Percentiles rank a stretch among this genome's conserved stretches.
These are phyloP conservation scores for Parasarocladium wereldwijsianum DNA, from an alignment of 2,329 filamentous ascomycete genomes.

Conservation along the genomic window DNA sequence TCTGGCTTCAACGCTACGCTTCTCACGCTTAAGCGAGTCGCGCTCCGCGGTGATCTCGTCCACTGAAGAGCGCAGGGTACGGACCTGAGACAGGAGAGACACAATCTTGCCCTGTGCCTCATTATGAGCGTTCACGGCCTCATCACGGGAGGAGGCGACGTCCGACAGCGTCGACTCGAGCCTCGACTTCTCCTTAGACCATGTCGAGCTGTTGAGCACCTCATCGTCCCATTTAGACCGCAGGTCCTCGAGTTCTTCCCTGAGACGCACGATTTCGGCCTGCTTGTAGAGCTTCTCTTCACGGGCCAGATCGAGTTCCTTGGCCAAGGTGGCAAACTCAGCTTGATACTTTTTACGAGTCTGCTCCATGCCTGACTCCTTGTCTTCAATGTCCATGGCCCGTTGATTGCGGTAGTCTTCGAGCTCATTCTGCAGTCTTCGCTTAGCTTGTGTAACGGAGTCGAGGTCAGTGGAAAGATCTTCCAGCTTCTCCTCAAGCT, in stretches of 20 bases:
- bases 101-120: slow-evolving; percentile 92
- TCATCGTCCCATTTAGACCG: slow-evolving; percentile 97
- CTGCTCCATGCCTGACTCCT: slow-evolving; percentile 90
- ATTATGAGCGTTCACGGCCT: slow-evolving; percentile 84
- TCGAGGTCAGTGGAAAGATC: slow-evolving; percentile 85
- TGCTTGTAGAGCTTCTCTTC: slow-evolving; percentile 80
- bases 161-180: slow-evolving; percentile 83
- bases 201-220: slow-evolving; percentile 91
- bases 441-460: slow-evolving; percentile 75
- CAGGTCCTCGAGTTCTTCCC: slow-evolving; percentile 92
- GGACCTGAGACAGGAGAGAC: slow-evolving; percentile 76
- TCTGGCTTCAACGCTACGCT: slow-evolving; percentile 73
- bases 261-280: slow-evolving; percentile 70
- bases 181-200: slow-evolving; percentile 94
- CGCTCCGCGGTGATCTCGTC: slow-evolving; percentile 79
- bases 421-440: slow-evolving; percentile 87
- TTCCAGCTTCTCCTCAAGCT: slow-evolving; percentile 80
- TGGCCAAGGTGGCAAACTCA: slow-evolving; percentile 77
- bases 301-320: slow-evolving; percentile 84
- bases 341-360: slow-evolving; percentile 94
- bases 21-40: slow-evolving; percentile 74
- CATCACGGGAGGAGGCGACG: slow-evolving; percentile 79
- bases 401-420: slow-evolving; percentile 94
- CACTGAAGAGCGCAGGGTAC: slow-evolving; percentile 65
- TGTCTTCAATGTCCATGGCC: slow-evolving; percentile 93